Evolutionary conservation across 2,329 filamentous ascomycete genomes (phyloP), one percentile per base, ranked within the genome.

Genomic region (Trichoderma sp.): DNA sequence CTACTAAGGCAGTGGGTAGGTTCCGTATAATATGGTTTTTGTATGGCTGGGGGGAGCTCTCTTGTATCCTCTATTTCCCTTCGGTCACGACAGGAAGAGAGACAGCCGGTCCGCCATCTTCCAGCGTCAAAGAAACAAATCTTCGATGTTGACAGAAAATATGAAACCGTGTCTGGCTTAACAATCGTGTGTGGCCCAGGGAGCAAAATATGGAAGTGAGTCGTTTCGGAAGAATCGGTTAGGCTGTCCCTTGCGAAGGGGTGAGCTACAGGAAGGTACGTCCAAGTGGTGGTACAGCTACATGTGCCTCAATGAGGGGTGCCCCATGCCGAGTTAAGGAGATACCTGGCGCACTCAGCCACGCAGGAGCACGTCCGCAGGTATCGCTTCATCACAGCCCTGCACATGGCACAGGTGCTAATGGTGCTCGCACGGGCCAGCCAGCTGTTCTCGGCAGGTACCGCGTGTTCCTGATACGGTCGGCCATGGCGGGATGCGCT

Each of bases 211-310:
- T 55, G 55, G 36, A 71, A 67, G 30, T 67, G 70, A 67, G 57
- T 58, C 57, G 23, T 62, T 71, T 55, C 70, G 70, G 70, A 71
- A 71, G 70, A 71, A 71, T 67, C 70, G 70, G 70, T 71, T 71
- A 64, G 68, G 34, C 61, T 70, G 68, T 43, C 20, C 62, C 47
- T 61, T 47, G 53, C 26, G 53, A 61, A 43, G 55, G 62, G 68
- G 23, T 20, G 23, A 70, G 67, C 67, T 70, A 62, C 58, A 43
- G 58, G 43, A 43, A 70, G 67, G 67, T 63, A 70, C 67, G 43
- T 55, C 30, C 6, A 53, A 11, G 58, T 9, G 26, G 57, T 63
- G 58, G 39, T 28, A 28, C 57, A 55, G 67, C 43, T 59, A 63
- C 67, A 70, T 39, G 67, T 32, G 58, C 34, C 57, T 70, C 30